Evolutionary conservation across 2,329 filamentous ascomycete genomes (phyloP), one percentile per base, ranked within the genome.

Genomic region (Aaosphaeria arxii): DNA sequence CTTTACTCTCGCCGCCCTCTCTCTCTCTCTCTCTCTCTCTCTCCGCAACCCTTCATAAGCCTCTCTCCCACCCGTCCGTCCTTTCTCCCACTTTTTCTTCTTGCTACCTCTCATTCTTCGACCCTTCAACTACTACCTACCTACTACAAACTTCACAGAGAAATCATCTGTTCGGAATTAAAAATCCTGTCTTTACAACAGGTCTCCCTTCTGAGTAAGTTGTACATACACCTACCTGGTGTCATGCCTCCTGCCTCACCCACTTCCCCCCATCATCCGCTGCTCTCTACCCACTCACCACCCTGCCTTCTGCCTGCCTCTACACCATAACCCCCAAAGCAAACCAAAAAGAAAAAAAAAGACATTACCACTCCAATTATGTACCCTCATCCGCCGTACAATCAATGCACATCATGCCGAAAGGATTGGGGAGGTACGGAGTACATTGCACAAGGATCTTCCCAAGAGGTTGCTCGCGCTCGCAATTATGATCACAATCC

Each of bases 31-130:
- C n/a, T n/a, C n/a, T n/a, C n/a, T n/a, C n/a, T n/a, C 17, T 3
- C 17, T 24, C 17, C 17, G 17, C 17, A 24, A 24, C 17, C 58
- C 58, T 68, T 69, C 65, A 67, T 69, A 70, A 70, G 64, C 54
- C 56, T 57, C 54, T 56, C 55, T 46, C 57, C 54, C 46, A 56
- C 52, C 57, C 49, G 46, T 48, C 54, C 53, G 49, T 51, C 48
- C 51, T 50, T 55, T 47, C 44, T 51, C 46, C 33, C 40, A 45
- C 48, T 50, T 46, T 43, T 40, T 35, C 44, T 32, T 39, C 51
- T 41, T 45, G 42, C 40, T 36, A 36, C 33, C 33, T 36, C 33
- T 36, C 33, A 36, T 24, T 24, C 17, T 24, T 43, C 38, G 29
- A 28, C 11, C 48, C 38, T 43, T 46, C 44, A 50, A 49, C 59